phyloP scores from a whole-genome alignment of 2,329 filamentous ascomycete genomes.

The Ophiostoma ips region DNA sequence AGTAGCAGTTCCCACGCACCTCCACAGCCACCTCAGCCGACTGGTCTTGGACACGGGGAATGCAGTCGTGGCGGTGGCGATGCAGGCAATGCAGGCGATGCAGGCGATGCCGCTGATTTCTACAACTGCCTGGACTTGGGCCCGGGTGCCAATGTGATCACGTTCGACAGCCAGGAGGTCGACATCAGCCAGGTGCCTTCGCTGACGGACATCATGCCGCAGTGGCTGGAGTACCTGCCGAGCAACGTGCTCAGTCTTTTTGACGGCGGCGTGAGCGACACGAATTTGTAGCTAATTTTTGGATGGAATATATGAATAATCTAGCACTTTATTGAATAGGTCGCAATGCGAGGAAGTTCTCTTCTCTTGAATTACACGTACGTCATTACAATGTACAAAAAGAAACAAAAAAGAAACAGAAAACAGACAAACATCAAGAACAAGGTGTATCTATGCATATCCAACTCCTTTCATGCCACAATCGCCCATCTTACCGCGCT shows the following conservation, averaged over 20 bases:
- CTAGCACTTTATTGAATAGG: too few species aligned
- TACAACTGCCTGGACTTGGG: slow-evolving; percentile 21
- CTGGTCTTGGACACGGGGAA: background rate
- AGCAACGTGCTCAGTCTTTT: slow-evolving; percentile 49
- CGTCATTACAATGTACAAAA: too few species aligned
- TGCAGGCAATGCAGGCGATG: slow-evolving; percentile 9
- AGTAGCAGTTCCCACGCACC: too few species aligned
- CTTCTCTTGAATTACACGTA: too few species aligned
- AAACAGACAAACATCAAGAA: too few species aligned
- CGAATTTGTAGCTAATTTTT: background rate
- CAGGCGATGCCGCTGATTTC: slow-evolving; percentile 12
- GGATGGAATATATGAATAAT: too few species aligned
- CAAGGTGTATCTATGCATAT: background rate
- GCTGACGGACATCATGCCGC: slow-evolving; percentile 49
- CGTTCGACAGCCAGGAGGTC: slow-evolving; percentile 65
- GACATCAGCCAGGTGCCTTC: slow-evolving; percentile 54
- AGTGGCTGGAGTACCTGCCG: slow-evolving; percentile 61
- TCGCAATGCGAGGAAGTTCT: background rate
- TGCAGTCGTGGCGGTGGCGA: background rate
- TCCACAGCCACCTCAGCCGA: too few species aligned
- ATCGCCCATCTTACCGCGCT: slow-evolving; percentile 20
- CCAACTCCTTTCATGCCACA: background rate
- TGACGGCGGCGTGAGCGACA: slow-evolving; percentile 18
- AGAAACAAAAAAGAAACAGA: too few species aligned
- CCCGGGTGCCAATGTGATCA: slow-evolving; percentile 37